phyloP scores from a whole-genome alignment of 345 rosid species.

The Mallotus nudiflorus region DNA sequence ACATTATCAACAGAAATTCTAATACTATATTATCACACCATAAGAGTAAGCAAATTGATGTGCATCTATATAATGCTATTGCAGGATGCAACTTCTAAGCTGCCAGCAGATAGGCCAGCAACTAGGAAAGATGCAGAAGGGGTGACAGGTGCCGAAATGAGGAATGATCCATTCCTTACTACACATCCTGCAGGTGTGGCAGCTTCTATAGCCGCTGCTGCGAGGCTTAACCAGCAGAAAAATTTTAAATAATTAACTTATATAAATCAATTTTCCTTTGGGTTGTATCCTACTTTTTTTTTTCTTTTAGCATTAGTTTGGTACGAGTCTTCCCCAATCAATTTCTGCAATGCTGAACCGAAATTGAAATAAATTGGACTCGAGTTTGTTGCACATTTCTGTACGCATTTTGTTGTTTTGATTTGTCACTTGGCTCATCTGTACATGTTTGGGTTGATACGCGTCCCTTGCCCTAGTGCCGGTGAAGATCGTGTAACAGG shows the following conservation, averaged over 20 bases:
- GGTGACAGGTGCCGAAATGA: conserved; percentile 74
- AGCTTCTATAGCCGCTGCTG: conserved; percentile 72
- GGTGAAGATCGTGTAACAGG: too few relatives aligned
- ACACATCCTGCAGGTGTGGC: conserved; percentile 78
- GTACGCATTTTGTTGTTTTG: too few relatives aligned
- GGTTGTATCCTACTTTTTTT: neutral
- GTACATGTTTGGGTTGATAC: too few relatives aligned
- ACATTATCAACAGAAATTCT: too few relatives aligned
- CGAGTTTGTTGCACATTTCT: neutral
- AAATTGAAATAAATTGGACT: neutral
- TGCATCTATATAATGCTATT: neutral
- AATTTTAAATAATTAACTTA: too few relatives aligned
- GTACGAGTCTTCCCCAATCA: neutral
- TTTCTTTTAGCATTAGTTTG: neutral
- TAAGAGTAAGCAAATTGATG: too few relatives aligned
- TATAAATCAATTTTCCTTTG: neutral
- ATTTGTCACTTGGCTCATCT: too few relatives aligned
- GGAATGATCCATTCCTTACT: conserved; percentile 68
- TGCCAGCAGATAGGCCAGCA: conserved; percentile 63
- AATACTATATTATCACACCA: too few relatives aligned
- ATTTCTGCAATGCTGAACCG: neutral
- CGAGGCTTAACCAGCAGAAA: conserved; percentile 61
- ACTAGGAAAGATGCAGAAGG: conserved; percentile 77
- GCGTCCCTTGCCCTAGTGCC: too few relatives aligned
- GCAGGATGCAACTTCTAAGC: conserved; percentile 64